These are phyloP conservation scores for Tylopilus orsonianus DNA, from an alignment of 1,284 basidiomycete species.

Conservation along the genomic window DNA sequence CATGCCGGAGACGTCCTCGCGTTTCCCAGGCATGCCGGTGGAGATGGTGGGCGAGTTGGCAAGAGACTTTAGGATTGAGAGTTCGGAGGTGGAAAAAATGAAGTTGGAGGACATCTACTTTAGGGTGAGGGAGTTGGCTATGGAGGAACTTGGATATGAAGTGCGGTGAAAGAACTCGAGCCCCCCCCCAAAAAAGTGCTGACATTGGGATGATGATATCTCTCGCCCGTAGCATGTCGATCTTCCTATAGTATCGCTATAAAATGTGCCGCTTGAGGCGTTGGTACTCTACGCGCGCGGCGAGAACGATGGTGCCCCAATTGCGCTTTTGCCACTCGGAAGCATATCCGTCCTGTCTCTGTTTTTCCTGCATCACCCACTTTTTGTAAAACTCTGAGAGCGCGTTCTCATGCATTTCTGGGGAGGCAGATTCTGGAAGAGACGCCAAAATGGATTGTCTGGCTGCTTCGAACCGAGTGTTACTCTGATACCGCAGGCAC, in stretches of 20 bases:
- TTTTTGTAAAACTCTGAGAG: constrained; percentile 68
- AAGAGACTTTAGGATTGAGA: constrained; percentile 60
- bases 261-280: constrained; percentile 34
- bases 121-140: constrained; percentile 59
- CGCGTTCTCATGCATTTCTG: constrained; percentile 59
- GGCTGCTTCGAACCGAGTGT: constrained; percentile 67
- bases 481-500: constrained; percentile 50
- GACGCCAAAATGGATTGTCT: constrained; percentile 57
- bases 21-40: constrained; percentile 67
- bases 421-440: constrained; percentile 49
- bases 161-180: constrained; percentile 18
- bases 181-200: too few species aligned
- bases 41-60: constrained; percentile 60
- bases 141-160: constrained; percentile 41
- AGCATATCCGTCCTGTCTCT: constrained; percentile 56
- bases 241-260: constrained; percentile 4
- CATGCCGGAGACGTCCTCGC: constrained; percentile 55
- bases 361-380: constrained; percentile 68
- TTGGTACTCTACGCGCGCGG: constrained; percentile 50
- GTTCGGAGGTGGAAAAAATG: constrained; percentile 52
- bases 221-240: neutral
- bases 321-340: constrained; percentile 63
- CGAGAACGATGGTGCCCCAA: constrained; percentile 51
- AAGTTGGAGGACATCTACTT: constrained; percentile 59
- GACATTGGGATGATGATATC: neutral